Evolutionary conservation across 2,329 filamentous ascomycete species (phyloP).

Genomic region (Xylariaceae sp.): DNA sequence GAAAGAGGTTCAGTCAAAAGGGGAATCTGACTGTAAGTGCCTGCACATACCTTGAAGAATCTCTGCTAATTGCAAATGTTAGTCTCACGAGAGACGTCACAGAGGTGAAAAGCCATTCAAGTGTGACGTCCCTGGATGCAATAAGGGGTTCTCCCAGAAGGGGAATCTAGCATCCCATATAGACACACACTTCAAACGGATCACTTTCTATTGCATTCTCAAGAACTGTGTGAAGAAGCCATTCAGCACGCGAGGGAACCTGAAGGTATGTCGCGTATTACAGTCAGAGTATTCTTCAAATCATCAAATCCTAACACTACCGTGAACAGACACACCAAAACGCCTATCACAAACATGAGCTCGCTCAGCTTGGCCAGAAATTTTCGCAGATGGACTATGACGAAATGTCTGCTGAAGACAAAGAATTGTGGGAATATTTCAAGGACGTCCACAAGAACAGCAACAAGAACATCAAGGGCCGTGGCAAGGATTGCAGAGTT

Average conservation of each 20-base stretch:
- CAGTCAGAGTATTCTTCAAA: too few species aligned
- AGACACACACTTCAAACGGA: constrained; percentile 73
- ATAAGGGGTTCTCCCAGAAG: constrained; percentile 79
- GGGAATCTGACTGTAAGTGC: constrained; percentile 78
- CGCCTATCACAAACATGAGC: constrained; percentile 79
- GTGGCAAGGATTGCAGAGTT: constrained; percentile 79
- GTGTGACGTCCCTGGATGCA: constrained; percentile 57
- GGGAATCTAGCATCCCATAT: constrained; percentile 84
- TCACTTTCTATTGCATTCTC: constrained; percentile 77
- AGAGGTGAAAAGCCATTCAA: constrained; percentile 82
- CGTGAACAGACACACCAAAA: constrained; percentile 65
- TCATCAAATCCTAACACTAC: too few species aligned
- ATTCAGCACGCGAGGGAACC: constrained; percentile 87
- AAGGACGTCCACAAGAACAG: constrained; percentile 89
- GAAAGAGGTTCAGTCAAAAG: constrained; percentile 79
- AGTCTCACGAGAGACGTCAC: constrained; percentile 86
- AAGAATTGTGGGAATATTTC: constrained; percentile 82
- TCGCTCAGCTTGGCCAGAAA: constrained; percentile 66
- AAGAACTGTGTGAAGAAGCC: constrained; percentile 76
- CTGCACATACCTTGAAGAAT: neutral
- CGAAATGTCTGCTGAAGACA: constrained; percentile 66
- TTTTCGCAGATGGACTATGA: constrained; percentile 62
- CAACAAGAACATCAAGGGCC: constrained; percentile 97
- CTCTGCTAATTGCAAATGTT: constrained; percentile 11
- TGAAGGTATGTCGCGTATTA: constrained; percentile 61